A percentile compares a stretch with the other conserved stretches of the same genome.
These are phyloP conservation scores for Phaeomoniella chlamydospora DNA, from an alignment of 2,329 filamentous ascomycete species.

Conservation along the genomic window DNA sequence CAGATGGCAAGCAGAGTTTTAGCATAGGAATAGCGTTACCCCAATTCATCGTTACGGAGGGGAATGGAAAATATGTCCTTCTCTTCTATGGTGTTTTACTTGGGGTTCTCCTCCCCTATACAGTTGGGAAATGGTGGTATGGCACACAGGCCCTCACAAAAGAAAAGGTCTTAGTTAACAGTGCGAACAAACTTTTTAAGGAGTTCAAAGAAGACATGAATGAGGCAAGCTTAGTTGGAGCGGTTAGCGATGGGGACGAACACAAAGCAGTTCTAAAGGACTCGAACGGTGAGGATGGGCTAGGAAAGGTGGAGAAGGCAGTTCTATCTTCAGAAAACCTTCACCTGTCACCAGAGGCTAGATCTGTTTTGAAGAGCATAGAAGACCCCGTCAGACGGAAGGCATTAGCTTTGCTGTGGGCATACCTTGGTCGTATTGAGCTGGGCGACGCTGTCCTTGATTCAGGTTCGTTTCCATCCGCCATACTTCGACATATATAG, in stretches of 20 bases:
- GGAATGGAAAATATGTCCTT: constrained; percentile 89
- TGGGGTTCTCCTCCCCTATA: constrained; percentile 78
- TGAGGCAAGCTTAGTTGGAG: constrained; percentile 63
- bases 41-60: constrained; percentile 81
- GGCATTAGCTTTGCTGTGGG: constrained; percentile 81
- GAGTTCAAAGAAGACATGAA: constrained; percentile 79
- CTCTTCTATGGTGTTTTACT: constrained; percentile 78
- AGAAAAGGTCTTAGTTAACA: constrained; percentile 84
- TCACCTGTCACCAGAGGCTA: constrained; percentile 59
- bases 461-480: constrained; percentile 36
- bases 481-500: no score
- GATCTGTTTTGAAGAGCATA: constrained; percentile 60
- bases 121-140: constrained; percentile 98
- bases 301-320: constrained; percentile 71
- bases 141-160: constrained; percentile 85
- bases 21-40: constrained; percentile 95
- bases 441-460: constrained; percentile 65
- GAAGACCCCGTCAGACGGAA: constrained; percentile 74
- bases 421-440: constrained; percentile 80
- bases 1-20: constrained; percentile 94
- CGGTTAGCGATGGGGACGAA: constrained; percentile 75
- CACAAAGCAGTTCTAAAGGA: constrained; percentile 64
- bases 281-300: constrained; percentile 62
- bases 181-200: constrained; percentile 85
- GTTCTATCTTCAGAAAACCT: constrained; percentile 50